Percentiles rank a stretch among this genome's conserved stretches.
phyloP scores from a whole-genome alignment of 768 basidiomycete genomes.

The Rubroboletus pulcherrimus region DNA sequence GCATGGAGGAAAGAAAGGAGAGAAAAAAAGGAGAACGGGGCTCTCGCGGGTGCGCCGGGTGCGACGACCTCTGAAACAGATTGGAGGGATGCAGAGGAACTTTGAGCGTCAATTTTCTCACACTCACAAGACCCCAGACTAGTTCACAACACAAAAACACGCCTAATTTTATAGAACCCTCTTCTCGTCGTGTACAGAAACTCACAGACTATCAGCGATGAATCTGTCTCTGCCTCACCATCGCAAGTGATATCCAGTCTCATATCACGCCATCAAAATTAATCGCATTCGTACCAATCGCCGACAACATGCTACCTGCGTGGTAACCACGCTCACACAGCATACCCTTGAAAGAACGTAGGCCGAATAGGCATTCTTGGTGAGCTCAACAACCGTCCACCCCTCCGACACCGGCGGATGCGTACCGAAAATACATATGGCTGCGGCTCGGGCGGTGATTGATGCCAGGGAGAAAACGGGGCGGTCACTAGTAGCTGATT shows the following conservation, averaged over 20 bases:
- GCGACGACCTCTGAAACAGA: conserved; percentile 20
- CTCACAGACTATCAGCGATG: no score
- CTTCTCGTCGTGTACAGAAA: neutral
- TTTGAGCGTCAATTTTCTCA: conserved; percentile 28
- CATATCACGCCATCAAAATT: neutral
- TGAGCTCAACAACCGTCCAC: neutral
- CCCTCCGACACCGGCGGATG: neutral
- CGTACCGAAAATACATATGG: neutral
- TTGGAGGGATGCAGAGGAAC: neutral
- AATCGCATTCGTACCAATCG: neutral
- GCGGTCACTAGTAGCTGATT: neutral
- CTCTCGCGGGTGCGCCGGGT: conserved; percentile 6
- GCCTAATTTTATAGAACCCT: neutral
- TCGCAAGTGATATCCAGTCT: neutral
- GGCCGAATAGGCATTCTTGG: neutral
- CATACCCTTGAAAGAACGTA: neutral
- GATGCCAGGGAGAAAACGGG: neutral
- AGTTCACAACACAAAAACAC: neutral
- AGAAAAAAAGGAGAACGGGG: neutral
- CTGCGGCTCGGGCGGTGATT: neutral
- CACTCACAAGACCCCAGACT: neutral
- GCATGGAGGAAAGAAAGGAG: conserved; percentile 46
- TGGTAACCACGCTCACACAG: neutral
- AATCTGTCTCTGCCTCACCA: no score
- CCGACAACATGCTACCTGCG: neutral